Base-by-base conservation (phyloP, 768 basidiomycete species). In the Megacollybia marginata region DNA sequence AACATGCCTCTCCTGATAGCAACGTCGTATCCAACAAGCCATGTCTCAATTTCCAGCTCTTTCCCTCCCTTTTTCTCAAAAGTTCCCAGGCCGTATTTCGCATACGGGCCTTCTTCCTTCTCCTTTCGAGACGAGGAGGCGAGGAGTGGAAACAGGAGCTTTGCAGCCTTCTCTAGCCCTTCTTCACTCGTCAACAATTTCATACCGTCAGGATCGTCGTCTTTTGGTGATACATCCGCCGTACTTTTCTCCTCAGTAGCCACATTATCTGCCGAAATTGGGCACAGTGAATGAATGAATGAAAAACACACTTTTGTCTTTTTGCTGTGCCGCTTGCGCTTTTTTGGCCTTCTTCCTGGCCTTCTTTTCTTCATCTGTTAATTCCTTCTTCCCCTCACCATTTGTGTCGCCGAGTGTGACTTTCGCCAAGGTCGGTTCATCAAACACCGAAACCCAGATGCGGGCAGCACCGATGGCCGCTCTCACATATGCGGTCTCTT, bases 361-460 rank as follows among this genome's bases (percentile, higher is more conserved):
- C 64, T 88, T 92, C 66, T 89, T 90, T 62, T 83, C 83, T 0
- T 86, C 86, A 62, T 90, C 89, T 64, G 88, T 89, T 65, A 83
- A 84, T 5, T 77, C 78, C 20, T 78, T 82, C 4, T 80, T 73
- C 18, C 80, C 63, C 32, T 66, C 64, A 16, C 23, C 57, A 75
- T 80, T 55, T 15, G 38, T 50, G 71, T 61, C 36, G 44, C 72
- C 64, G 46, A 69, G 59, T 6, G 23, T 57, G 19, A 66, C 63
- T 20, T 70, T 72, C 31, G 73, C 77, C 44, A 88, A 68, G 33
- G 75, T 73, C 1, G 90, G 85, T 52, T 88, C 74, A 61, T 94
- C 91, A 56, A 82, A 70, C 1, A 90, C 69, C 43, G 68, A 65
- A 35, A 89, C 70, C 61, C 83, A 91, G 65, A 96, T 90, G 86